phyloP scores from a whole-genome alignment of 176 grass and related monocot species.

The Lolium multiflorum region DNA sequence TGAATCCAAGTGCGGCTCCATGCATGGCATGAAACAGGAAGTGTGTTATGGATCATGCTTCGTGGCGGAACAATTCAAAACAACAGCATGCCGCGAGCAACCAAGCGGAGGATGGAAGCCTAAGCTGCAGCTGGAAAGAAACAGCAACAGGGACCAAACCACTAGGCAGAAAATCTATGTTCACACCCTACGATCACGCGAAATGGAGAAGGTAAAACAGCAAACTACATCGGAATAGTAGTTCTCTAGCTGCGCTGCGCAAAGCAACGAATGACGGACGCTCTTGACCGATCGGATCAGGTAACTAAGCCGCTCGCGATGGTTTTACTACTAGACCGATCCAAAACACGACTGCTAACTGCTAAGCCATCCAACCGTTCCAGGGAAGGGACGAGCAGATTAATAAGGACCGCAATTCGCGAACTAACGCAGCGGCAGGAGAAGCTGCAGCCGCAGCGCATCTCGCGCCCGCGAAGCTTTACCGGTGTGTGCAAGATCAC shows the following conservation, averaged over 20 bases:
- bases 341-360: background rate
- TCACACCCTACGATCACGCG: background rate
- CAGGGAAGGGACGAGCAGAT: background rate
- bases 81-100: background rate
- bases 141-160: background rate
- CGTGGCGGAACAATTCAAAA: background rate
- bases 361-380: background rate
- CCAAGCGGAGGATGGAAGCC: no score
- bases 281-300: background rate
- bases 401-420: slow-evolving; percentile 9
- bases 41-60: background rate
- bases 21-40: background rate
- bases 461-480: slow-evolving; percentile 6
- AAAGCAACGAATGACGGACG: background rate
- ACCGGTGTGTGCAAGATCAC: background rate
- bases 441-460: background rate
- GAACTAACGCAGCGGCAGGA: background rate
- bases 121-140: background rate
- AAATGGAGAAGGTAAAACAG: background rate
- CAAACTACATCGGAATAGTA: background rate
- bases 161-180: background rate
- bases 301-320: background rate
- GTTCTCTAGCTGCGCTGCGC: background rate
- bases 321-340: slow-evolving; percentile 6
- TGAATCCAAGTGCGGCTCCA: background rate